Percentiles rank a stretch among this genome's conserved stretches.
Evolutionary conservation across 495 filamentous ascomycete species (phyloP).

Genomic region (Aspergillus campestris): DNA sequence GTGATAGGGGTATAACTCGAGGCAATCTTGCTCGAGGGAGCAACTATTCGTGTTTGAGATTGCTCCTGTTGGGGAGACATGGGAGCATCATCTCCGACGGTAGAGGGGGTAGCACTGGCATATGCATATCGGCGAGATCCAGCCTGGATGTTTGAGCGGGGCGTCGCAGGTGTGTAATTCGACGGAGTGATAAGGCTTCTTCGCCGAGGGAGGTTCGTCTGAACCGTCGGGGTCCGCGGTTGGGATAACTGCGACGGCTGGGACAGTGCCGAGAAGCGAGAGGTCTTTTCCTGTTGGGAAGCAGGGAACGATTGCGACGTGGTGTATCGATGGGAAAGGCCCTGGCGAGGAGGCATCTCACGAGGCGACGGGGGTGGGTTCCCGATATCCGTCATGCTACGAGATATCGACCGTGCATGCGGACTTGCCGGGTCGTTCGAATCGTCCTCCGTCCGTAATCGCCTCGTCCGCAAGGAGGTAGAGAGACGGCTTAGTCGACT

Average conservation of each 20-base stretch:
- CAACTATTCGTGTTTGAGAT: constrained; percentile 29
- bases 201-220: constrained; percentile 34
- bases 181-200: constrained; percentile 33
- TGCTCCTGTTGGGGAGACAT: constrained; percentile 16
- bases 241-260: constrained; percentile 20
- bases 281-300: constrained; percentile 17
- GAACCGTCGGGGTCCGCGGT: constrained; percentile 34
- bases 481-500: constrained; percentile 33
- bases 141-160: constrained; percentile 36
- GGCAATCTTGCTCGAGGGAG: constrained; percentile 32
- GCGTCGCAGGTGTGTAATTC: constrained; percentile 30
- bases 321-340: constrained; percentile 36
- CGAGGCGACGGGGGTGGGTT: constrained; percentile 20
- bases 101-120: constrained; percentile 18
- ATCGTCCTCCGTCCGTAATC: constrained; percentile 28
- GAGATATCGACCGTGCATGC: constrained; percentile 26
- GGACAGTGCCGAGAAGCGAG: constrained; percentile 10
- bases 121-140: constrained; percentile 41
- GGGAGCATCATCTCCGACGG: constrained; percentile 17
- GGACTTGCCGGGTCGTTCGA: constrained; percentile 12
- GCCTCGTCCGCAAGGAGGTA: constrained; percentile 28
- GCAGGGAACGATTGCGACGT: constrained; percentile 19
- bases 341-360: constrained; percentile 23
- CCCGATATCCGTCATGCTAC: constrained; percentile 33
- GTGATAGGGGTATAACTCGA: constrained; percentile 37